Evolutionary conservation across 805 yeast species (phyloP).

Genomic region (Kurtzmaniella cleridarum): DNA sequence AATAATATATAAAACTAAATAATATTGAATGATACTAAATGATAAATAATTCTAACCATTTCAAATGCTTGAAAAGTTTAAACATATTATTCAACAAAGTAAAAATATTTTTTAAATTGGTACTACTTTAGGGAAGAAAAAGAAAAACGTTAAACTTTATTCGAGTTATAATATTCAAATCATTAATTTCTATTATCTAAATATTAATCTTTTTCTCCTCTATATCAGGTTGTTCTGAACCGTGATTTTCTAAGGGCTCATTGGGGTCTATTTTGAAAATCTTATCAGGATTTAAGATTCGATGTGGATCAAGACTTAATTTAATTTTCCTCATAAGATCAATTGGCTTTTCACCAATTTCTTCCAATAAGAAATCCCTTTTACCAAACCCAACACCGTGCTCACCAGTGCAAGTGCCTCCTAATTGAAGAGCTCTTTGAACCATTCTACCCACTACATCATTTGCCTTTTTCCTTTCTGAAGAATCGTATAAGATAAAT

Average conservation of each 20-base stretch:
- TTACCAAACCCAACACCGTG: conserved; percentile 82
- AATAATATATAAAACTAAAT: too few relatives aligned
- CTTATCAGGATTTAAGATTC: conserved; percentile 73
- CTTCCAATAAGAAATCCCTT: conserved; percentile 52
- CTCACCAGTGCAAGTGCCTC: conserved; percentile 84
- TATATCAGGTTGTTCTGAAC: background rate
- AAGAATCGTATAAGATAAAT: conserved; percentile 52
- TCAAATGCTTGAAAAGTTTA: too few relatives aligned
- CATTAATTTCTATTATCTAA: too few relatives aligned
- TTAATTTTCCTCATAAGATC: conserved; percentile 69
- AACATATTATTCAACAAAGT: too few relatives aligned
- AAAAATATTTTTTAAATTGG: too few relatives aligned
- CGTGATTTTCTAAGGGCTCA: conserved; percentile 12
- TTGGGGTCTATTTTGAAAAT: conserved; percentile 63
- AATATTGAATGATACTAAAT: too few relatives aligned
- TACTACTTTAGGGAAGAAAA: too few relatives aligned
- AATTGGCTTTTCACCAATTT: conserved; percentile 61
- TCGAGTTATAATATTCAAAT: too few relatives aligned
- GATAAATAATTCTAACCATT: too few relatives aligned
- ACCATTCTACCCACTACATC: conserved; percentile 23
- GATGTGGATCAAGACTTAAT: conserved; percentile 62
- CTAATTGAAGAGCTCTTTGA: conserved; percentile 26
- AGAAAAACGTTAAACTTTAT: too few relatives aligned
- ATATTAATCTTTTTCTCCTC: too few relatives aligned
- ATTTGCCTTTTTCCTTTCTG: conserved; percentile 39